Base-by-base conservation (phyloP, 1,284 basidiomycete genomes). In the Leccinum colubrinum region DNA sequence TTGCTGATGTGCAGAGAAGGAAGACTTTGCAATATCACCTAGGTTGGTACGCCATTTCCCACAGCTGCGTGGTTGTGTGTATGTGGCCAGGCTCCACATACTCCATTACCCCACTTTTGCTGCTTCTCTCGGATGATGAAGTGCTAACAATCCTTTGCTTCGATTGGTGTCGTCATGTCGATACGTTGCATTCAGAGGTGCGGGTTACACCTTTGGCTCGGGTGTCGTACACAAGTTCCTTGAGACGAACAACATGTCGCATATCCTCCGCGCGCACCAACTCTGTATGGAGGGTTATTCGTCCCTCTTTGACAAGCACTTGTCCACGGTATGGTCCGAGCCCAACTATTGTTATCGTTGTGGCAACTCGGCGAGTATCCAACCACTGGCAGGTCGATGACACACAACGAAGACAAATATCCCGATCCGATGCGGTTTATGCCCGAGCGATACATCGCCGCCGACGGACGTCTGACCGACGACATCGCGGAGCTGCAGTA, bases 271-370 rank as follows among this genome's bases (percentile, higher is more conserved):
- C 30, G 97, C 97, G 15, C 97, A 99, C 76, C 97, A 99, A 73
- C 86, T 99, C 5, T 99, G 97, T 77, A 98, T 99, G 97, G 97
- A 99, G 78, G 97, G 97, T 2, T 99, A 94, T 77, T 88, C 91
- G 25, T 95, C 96, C 4, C 81, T 98, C 39, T 99, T 98, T 77
- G 94, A 97, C 75, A 92, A 95, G 69, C 90, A 94, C 68, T 85
- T 99, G 54, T 22, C 20, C 20, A 20, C 20, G 20, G 20, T 20
- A 20, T 20, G 22, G 22, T 25, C 22, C 22, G 22, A 25, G 22
- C 22, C 22, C 22, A 25, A 25, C 22, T 25, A 25, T 25, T 25
- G 22, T 25, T 25, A 25, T 25, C 22, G 22, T 25, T 25, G 22
- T 25, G 22, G 22, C 22, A 25, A 25, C 22, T 25, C 22, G 22